Evolutionary conservation across 2,329 filamentous ascomycete species (phyloP).

Genomic region (Neofusicoccum laricinum): DNA sequence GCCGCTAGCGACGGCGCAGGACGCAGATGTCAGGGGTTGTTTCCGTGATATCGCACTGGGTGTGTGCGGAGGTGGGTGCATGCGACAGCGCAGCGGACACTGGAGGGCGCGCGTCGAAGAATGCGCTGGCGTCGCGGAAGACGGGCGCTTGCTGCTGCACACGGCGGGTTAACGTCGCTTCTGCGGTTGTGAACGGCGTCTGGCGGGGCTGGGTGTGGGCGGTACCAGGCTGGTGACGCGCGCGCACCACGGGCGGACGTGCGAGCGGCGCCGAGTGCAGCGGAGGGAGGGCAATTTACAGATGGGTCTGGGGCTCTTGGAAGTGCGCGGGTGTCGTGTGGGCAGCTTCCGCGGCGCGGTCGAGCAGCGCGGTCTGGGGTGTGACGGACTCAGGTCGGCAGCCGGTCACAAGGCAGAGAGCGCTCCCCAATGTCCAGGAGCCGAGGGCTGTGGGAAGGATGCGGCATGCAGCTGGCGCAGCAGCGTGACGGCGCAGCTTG

Average conservation of each 20-base stretch:
- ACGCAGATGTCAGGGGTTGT: conserved; percentile 5
- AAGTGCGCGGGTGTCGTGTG: background rate
- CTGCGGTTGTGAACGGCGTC: background rate
- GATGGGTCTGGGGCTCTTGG: background rate
- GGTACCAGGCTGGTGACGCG: background rate
- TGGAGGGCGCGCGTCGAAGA: background rate
- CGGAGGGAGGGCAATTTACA: background rate
- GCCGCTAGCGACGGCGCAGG: background rate
- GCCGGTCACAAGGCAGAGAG: conserved; percentile 17
- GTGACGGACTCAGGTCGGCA: conserved; percentile 14
- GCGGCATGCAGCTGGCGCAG: conserved; percentile 12
- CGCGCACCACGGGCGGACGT: background rate
- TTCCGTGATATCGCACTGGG: background rate
- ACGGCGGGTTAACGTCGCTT: background rate
- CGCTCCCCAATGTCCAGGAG: conserved; percentile 11
- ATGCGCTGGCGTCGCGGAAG: background rate
- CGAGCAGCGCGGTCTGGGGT: conserved; percentile 3
- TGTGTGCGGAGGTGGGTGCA: background rate
- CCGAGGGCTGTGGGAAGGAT: background rate
- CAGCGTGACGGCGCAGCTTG: conserved; percentile 2
- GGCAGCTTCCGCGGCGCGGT: background rate
- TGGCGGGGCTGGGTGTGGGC: conserved; percentile 2
- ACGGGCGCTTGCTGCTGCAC: background rate
- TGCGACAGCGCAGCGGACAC: conserved; percentile 6
- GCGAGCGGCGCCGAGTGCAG: background rate